Evolutionary conservation across 257 asterid species (phyloP), one percentile per base, ranked within the genome.

Genomic region (Ligustrum vulgare): DNA sequence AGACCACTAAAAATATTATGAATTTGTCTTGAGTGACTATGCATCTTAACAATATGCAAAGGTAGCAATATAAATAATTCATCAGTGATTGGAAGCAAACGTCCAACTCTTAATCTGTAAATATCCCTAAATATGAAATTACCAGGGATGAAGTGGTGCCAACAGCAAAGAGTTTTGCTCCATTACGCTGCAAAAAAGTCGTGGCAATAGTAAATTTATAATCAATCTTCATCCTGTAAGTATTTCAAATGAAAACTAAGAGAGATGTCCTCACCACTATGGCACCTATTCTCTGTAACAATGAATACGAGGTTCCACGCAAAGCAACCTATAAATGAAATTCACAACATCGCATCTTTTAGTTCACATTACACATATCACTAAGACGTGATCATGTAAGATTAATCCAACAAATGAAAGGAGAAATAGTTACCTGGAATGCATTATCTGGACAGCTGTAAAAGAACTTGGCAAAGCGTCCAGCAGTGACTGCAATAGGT

Each of bases 141-240:
- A 94, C 99, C 96, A 95, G 88, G 78, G 99, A 93, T 35, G 97
- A 91, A 45, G 97, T 81, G 33, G 98, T 91, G 77, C 99, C 99
- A 79, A 95, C 99, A 39, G 96, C 98, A 62, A 95, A 90, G 66
- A 95, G 96, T 84, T 95, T 95, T 66, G 90, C 77, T 69, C 99
- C 98, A 67, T 95, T 95, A 43, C 99, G 90, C 98, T 95, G 90
- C 47, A 73, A 35, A 54, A 62, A 58, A 41, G 66, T 25, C 33
- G 28, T 2, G 69, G 65, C 58, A 67, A 34, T 23, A 71, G 45
- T 70, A 78, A 76, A 70, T 72, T 33, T 62, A 76, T 65, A 37
- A 41, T 73, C 69, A 65, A 54, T n/a, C 23, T 60, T 75, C 56
- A 13, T 12, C 64, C 63, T 32, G 41, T 34, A 36, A 65, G 23